These are phyloP conservation scores for Chlorella sp. DNA, from an alignment of 139 green algal genomes.

Conservation along the genomic window DNA sequence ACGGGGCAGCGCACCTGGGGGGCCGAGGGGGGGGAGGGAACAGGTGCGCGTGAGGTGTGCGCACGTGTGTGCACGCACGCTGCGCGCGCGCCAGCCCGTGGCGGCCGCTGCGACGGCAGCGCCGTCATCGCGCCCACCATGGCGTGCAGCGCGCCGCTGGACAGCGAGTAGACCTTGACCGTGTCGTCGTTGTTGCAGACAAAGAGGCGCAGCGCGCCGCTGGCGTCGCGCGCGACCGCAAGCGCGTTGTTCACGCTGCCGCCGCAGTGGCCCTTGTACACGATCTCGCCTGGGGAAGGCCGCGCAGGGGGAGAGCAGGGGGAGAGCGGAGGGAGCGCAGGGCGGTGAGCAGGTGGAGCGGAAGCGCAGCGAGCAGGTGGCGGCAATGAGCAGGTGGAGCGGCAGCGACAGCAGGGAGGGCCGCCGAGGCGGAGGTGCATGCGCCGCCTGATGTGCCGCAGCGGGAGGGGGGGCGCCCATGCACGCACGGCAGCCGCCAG, in stretches of 20 bases:
- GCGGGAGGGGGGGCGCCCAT: too few relatives aligned
- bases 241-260: slow-evolving; percentile 67
- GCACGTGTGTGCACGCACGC: too few relatives aligned
- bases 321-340: neutral
- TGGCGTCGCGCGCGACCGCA: slow-evolving; percentile 43
- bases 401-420: too few relatives aligned
- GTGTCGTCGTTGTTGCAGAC: slow-evolving; percentile 78
- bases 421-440: slow-evolving; percentile 14
- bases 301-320: neutral
- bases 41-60: too few relatives aligned
- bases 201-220: slow-evolving; percentile 50
- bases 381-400: too few relatives aligned
- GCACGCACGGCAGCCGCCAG: too few relatives aligned
- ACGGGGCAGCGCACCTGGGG: slow-evolving; percentile 55
- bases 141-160: slow-evolving; percentile 28
- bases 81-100: too few relatives aligned
- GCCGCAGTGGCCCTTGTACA: slow-evolving; percentile 53
- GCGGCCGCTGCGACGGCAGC: too few relatives aligned
- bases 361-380: too few relatives aligned
- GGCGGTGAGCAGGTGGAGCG: neutral
- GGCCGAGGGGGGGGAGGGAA: too few relatives aligned
- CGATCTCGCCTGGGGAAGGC: slow-evolving; percentile 23
- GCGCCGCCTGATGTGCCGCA: too few relatives aligned
- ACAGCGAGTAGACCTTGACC: slow-evolving; percentile 61
- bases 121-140: too few relatives aligned